A percentile compares a stretch with the other conserved stretches of the same genome.
Conservation (phyloP, 2,329 filamentous ascomycete genomes). For the Colletotrichum phormii region DNA sequence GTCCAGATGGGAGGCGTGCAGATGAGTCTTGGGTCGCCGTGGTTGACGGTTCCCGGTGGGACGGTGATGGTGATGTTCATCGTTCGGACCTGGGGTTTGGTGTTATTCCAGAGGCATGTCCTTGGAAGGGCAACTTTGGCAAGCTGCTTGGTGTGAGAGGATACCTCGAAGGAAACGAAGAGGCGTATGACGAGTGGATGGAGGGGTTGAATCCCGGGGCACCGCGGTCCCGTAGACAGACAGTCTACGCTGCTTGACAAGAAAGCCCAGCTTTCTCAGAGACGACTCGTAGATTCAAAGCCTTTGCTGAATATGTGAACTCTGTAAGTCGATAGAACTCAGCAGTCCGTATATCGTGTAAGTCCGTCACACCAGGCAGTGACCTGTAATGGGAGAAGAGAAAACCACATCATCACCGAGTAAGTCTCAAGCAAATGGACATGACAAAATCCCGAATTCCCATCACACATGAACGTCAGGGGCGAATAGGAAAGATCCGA, state of each 20-base stretch:
- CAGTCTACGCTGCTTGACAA: not conserved
- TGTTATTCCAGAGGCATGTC: not conserved
- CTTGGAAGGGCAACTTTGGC: not conserved
- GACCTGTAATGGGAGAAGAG: not conserved
- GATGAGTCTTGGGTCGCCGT: slow-evolving; percentile 38
- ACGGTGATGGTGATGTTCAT: slow-evolving; percentile 34
- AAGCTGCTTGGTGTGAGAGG: not conserved
- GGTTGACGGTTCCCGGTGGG: slow-evolving; percentile 23
- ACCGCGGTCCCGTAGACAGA: not conserved
- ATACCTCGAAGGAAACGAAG: not conserved
- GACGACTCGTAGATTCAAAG: not conserved
- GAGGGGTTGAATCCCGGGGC: not conserved
- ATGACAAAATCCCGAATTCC: not conserved
- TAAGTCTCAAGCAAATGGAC: not conserved
- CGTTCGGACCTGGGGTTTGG: not conserved
- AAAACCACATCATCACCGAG: not conserved
- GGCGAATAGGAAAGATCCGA: slow-evolving; percentile 14
- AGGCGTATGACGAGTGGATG: not conserved
- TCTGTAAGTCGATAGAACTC: not conserved
- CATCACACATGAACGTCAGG: slow-evolving; percentile 11
- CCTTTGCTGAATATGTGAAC: not conserved
- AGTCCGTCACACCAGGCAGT: not conserved
- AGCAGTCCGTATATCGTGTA: not conserved
- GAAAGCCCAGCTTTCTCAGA: not conserved
- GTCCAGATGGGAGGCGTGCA: slow-evolving; percentile 38